phyloP scores from a whole-genome alignment of 2,329 filamentous ascomycete genomes.

The Aureobasidium leucospermi region DNA sequence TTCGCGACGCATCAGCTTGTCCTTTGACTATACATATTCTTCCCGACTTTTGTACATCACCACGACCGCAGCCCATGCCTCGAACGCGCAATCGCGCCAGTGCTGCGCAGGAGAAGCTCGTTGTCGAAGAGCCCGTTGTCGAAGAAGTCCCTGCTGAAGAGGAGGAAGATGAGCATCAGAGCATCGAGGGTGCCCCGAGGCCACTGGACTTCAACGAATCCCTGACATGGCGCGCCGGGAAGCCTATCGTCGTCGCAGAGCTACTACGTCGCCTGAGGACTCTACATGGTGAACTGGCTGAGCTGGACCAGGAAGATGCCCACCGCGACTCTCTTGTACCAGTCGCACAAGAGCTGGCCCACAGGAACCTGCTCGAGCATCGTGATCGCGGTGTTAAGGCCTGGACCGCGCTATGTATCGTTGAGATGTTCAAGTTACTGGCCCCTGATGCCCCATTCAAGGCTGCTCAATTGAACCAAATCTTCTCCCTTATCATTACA shows the following conservation, averaged over 20 bases:
- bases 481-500: slow-evolving; percentile 82
- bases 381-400: slow-evolving; percentile 92
- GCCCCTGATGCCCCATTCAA: slow-evolving; percentile 95
- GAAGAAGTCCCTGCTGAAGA: slow-evolving; percentile 6
- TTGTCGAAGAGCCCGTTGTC: slow-evolving; percentile 1
- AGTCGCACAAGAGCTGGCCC: slow-evolving; percentile 77
- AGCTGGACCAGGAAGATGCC: slow-evolving; percentile 79
- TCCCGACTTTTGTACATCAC: not conserved
- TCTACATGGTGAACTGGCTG: slow-evolving; percentile 73
- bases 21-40: slow-evolving; percentile 1
- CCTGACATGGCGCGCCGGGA: slow-evolving; percentile 85
- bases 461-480: slow-evolving; percentile 83
- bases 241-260: slow-evolving; percentile 75
- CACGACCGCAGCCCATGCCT: slow-evolving; percentile 12
- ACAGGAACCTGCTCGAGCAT: slow-evolving; percentile 74
- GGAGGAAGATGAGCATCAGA: slow-evolving; percentile 20
- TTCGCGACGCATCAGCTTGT: not conserved
- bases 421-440: slow-evolving; percentile 87
- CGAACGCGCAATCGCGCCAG: slow-evolving; percentile 14
- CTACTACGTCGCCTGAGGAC: slow-evolving; percentile 73
- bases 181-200: slow-evolving; percentile 9
- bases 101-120: slow-evolving; percentile 11
- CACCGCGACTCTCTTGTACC: slow-evolving; percentile 75
- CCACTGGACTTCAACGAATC: slow-evolving; percentile 72
- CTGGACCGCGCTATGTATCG: slow-evolving; percentile 79